Base-by-base conservation (phyloP, 108 stramenopile genomes). In the Asterionellopsis glacialis region DNA sequence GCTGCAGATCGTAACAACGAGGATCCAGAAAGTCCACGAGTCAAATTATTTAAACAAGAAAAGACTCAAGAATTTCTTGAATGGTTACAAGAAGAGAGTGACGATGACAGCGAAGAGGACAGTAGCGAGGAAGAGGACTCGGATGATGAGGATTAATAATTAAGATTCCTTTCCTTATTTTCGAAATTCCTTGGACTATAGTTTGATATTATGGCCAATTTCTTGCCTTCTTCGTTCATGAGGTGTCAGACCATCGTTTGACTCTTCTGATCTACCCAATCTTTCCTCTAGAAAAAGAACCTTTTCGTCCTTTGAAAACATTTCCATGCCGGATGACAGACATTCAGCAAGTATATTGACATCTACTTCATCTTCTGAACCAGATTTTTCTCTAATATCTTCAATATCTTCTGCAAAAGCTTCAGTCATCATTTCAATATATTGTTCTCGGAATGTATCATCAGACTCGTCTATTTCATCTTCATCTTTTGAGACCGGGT, bases 51-150 rank as follows among this genome's bases (percentile, higher is more conserved):
- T 51, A 49, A 42, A 42, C 69, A 80, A 49, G 52, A 84, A 50
- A 76, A 81, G n/a, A 74, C 86, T 10, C 85, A 91, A 65, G 92
- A 88, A 57, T 94, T 94, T 61, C 70, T 94, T 61, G 87, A 90
- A 55, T 94, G 91, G 88, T 56, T 89, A n/a, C 69, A 75, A 33
- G 74, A 75, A 41, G 80, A 80, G 39, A 73, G 70, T 14, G 64
- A 63, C 26, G 80, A 79, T 19, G 79, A 81, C 44, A 76, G 75
- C 16, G 76, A 79, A 50, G 72, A 65, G 25, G 83, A 74, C 13
- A 33, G 33, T 7, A 33, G 33, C 33, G 77, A 79, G 42, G 13
- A n/a, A n/a, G n/a, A n/a, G n/a, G n/a, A n/a, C 19, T 54, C 52
- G 13, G 59, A 60, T 40, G 76, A 77, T 10, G 76, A 68, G 25